A percentile compares a stretch with the other conserved stretches of the same genome.
These are phyloP conservation scores for Rhodomyrtus tomentosa DNA, from an alignment of 345 rosid species.

Conservation along the genomic window DNA sequence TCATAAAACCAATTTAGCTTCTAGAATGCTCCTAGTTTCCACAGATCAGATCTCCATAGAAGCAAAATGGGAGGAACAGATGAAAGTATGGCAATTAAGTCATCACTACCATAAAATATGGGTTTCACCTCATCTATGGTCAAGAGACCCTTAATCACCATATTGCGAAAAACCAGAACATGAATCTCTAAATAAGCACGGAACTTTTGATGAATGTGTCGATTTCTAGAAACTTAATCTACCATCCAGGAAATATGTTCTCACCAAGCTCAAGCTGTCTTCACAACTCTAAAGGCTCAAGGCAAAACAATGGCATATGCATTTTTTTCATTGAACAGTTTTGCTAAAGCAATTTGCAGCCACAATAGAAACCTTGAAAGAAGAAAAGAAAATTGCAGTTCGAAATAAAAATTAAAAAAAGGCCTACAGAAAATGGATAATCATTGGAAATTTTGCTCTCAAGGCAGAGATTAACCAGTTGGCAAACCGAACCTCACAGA, in stretches of 20 bases:
- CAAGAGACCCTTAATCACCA: neutral
- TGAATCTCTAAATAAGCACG: neutral
- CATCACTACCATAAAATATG: neutral
- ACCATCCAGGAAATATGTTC: neutral
- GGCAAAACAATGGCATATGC: neutral
- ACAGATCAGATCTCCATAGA: neutral
- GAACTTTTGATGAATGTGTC: neutral
- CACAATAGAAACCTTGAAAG: neutral
- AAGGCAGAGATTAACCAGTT: neutral
- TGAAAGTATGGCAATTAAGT: neutral
- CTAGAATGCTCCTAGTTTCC: neutral
- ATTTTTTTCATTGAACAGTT: neutral
- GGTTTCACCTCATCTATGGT: neutral
- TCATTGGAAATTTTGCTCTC: neutral
- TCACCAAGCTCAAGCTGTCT: neutral
- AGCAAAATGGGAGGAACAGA: neutral
- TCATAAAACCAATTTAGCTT: neutral
- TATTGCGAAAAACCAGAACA: neutral
- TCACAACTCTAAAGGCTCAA: neutral
- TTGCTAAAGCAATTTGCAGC: neutral
- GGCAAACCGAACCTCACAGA: neutral
- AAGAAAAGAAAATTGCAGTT: neutral
- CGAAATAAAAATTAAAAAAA: neutral
- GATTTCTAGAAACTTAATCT: neutral
- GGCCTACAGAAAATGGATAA: neutral